Evolutionary conservation across 2,329 filamentous ascomycete species (phyloP).

Genomic region (Colletotrichum siamense): DNA sequence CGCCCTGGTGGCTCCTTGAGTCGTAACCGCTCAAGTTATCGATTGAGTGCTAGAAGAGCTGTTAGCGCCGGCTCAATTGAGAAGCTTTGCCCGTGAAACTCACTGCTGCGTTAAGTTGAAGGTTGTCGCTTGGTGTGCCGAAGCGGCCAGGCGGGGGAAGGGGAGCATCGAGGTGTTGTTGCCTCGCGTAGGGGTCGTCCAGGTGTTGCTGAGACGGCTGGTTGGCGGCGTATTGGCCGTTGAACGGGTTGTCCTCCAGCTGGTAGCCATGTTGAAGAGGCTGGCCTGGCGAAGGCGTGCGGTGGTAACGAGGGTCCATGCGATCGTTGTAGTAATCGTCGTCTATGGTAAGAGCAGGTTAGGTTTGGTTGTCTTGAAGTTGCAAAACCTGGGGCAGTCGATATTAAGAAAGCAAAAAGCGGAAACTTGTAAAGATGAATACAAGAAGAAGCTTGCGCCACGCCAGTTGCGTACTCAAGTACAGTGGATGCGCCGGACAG

Average conservation of each 20-base stretch:
- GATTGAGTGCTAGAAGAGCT: constrained; percentile 51
- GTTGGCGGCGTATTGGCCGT: constrained; percentile 17
- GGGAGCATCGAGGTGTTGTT: constrained; percentile 23
- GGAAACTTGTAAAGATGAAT: not conserved
- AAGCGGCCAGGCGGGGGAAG: constrained; percentile 38
- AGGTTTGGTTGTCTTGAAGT: constrained; percentile 4
- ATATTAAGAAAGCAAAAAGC: constrained; percentile 5
- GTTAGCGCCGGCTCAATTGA: not conserved
- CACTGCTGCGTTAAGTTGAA: constrained; percentile 86
- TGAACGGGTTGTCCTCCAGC: constrained; percentile 79
- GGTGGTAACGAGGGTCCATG: constrained; percentile 63
- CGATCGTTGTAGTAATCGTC: constrained; percentile 65
- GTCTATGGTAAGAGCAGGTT: constrained; percentile 43
- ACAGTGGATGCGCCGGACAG: not conserved
- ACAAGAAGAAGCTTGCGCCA: constrained; percentile 11
- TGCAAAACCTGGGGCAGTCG: not conserved
- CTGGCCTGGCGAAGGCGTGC: constrained; percentile 79
- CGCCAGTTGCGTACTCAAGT: constrained; percentile 2
- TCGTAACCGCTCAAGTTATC: constrained; percentile 48
- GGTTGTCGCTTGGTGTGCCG: constrained; percentile 71
- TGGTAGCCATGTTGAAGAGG: constrained; percentile 79
- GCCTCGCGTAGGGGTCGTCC: constrained; percentile 71
- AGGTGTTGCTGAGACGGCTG: constrained; percentile 56
- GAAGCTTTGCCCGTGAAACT: constrained; percentile 40
- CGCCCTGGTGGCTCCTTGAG: constrained; percentile 57